Evolutionary conservation across 2,329 filamentous ascomycete genomes (phyloP).

Genomic region (Plectosphaerella cucumerina): DNA sequence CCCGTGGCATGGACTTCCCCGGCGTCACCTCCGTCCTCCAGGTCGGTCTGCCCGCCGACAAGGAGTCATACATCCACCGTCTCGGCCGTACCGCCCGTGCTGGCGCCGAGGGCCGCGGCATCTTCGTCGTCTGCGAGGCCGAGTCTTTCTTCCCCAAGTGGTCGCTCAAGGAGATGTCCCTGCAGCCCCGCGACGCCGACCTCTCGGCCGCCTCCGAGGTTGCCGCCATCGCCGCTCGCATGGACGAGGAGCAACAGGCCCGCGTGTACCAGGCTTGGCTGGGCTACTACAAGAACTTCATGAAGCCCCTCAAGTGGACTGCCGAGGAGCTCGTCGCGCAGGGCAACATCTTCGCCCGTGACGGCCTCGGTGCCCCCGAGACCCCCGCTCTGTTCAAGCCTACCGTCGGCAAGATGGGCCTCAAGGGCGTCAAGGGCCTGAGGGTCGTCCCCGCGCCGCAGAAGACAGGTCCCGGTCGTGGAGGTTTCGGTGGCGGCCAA

Average conservation of each 20-base stretch:
- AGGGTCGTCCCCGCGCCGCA: slow-evolving; percentile 39
- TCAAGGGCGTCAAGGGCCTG: slow-evolving; percentile 47
- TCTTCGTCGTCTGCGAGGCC: slow-evolving; percentile 49
- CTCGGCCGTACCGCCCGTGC: slow-evolving; percentile 64
- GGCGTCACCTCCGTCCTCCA: slow-evolving; percentile 65
- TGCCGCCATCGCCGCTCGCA: slow-evolving; percentile 27
- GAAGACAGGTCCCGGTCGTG: slow-evolving; percentile 14
- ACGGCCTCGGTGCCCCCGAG: slow-evolving; percentile 42
- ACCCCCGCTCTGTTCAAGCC: slow-evolving; percentile 42
- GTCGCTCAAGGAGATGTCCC: slow-evolving; percentile 49
- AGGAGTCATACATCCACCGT: slow-evolving; percentile 64
- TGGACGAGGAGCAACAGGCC: slow-evolving; percentile 40
- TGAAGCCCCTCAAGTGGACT: slow-evolving; percentile 39
- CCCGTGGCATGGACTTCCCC: slow-evolving; percentile 70
- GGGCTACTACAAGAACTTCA: slow-evolving; percentile 49
- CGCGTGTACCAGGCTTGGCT: slow-evolving; percentile 55
- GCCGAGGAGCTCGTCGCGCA: slow-evolving; percentile 41
- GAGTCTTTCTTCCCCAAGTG: slow-evolving; percentile 48
- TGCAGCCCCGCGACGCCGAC: slow-evolving; percentile 41
- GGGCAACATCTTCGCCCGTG: slow-evolving; percentile 45
- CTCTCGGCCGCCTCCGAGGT: slow-evolving; percentile 37
- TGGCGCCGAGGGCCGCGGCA: slow-evolving; percentile 59
- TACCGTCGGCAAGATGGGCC: slow-evolving; percentile 52
- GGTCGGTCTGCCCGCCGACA: slow-evolving; percentile 53
- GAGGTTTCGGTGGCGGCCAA: slow-evolving; percentile 12